phyloP scores from a whole-genome alignment of 495 filamentous ascomycete species.

The Astrothelium macrocarpum region DNA sequence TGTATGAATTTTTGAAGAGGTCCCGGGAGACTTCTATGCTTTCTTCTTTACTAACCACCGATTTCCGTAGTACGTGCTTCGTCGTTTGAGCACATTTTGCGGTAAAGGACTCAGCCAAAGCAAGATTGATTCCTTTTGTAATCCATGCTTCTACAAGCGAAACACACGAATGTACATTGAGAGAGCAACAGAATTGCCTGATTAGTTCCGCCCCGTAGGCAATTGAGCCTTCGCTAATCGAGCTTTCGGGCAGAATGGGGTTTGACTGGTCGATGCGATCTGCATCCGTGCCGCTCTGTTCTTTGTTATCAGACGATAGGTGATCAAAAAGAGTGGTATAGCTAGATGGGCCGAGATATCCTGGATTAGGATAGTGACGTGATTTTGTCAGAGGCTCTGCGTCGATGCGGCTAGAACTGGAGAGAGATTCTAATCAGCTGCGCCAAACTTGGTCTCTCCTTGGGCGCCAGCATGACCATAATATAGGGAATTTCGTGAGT shows the following conservation, averaged over 20 bases:
- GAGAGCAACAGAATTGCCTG: neutral
- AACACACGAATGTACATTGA: neutral
- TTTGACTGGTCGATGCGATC: slow-evolving; percentile 15
- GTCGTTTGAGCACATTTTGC: slow-evolving; percentile 26
- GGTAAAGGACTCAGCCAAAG: slow-evolving; percentile 31
- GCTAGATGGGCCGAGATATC: slow-evolving; percentile 37
- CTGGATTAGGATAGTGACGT: slow-evolving; percentile 35
- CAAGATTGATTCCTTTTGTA: slow-evolving; percentile 31
- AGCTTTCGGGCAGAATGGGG: slow-evolving; percentile 6
- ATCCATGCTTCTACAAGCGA: slow-evolving; percentile 30
- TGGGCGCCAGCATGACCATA: neutral
- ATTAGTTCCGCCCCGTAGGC: neutral
- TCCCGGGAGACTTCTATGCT: slow-evolving; percentile 28
- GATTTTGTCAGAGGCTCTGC: neutral
- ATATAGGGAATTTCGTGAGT: neutral
- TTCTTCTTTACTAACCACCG: slow-evolving; percentile 22
- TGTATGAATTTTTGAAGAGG: slow-evolving; percentile 32
- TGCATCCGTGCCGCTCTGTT: slow-evolving; percentile 22
- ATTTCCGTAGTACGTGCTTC: slow-evolving; percentile 22
- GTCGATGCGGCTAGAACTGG: neutral
- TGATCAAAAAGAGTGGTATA: slow-evolving; percentile 38
- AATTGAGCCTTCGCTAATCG: slow-evolving; percentile 5
- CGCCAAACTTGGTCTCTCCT: neutral
- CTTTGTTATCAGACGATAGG: slow-evolving; percentile 26
- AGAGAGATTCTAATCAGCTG: neutral